Percentiles rank a stretch among this genome's conserved stretches.
Evolutionary conservation across 2,329 filamentous ascomycete genomes (phyloP).

Genomic region (Xylariaceae sp.): DNA sequence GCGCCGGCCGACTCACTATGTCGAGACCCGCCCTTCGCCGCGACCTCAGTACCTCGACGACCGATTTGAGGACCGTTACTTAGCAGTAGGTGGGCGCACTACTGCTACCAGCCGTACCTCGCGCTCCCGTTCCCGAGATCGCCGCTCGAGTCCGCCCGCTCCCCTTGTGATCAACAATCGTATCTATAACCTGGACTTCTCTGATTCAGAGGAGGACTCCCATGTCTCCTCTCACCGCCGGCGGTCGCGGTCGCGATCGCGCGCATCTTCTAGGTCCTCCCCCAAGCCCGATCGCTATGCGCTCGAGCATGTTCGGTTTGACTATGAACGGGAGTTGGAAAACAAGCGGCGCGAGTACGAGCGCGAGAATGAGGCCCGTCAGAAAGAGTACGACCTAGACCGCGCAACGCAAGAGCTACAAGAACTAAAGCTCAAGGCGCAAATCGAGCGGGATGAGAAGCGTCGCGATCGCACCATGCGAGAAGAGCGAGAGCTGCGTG

Average conservation of each 20-base stretch:
- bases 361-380: slow-evolving; percentile 31
- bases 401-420: slow-evolving; percentile 32
- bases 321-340: slow-evolving; percentile 25
- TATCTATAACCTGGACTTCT: slow-evolving; percentile 41
- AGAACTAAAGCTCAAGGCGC: slow-evolving; percentile 37
- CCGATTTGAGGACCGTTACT: slow-evolving; percentile 30
- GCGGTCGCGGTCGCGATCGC: slow-evolving; percentile 19
- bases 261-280: slow-evolving; percentile 29
- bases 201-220: slow-evolving; percentile 36
- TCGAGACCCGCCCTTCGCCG: slow-evolving; percentile 34
- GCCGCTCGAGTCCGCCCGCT: slow-evolving; percentile 37
- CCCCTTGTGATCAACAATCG: slow-evolving; percentile 57
- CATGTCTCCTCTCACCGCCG: slow-evolving; percentile 26
- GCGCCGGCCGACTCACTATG: slow-evolving; percentile 37
- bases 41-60: slow-evolving; percentile 37
- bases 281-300: slow-evolving; percentile 25
- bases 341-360: slow-evolving; percentile 30
- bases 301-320: slow-evolving; percentile 28
- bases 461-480: slow-evolving; percentile 35
- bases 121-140: slow-evolving; percentile 43
- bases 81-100: slow-evolving; percentile 42
- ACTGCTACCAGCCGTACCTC: slow-evolving; percentile 40
- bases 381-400: slow-evolving; percentile 36
- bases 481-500: slow-evolving; percentile 33
- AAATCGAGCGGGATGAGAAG: slow-evolving; percentile 38